Evolutionary conservation across 1,139 yeast species (phyloP).

Genomic region (Blastobotrys petasosporus): DNA sequence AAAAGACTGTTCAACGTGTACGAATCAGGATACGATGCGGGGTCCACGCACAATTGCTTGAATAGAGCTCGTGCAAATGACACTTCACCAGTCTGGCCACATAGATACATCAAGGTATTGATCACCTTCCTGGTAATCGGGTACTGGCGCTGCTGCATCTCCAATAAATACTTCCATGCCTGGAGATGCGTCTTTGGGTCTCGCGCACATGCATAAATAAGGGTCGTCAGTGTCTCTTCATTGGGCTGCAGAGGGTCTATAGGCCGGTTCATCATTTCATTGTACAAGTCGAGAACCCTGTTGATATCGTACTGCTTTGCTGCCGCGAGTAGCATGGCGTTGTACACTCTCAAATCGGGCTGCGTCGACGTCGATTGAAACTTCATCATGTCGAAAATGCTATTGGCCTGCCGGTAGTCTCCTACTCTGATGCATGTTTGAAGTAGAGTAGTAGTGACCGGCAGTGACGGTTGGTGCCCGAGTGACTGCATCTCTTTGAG

Average conservation of each 20-base stretch:
- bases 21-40: constrained; percentile 30
- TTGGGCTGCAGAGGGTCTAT: constrained; percentile 37
- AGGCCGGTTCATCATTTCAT: constrained; percentile 52
- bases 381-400: constrained; percentile 80
- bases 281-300: constrained; percentile 66
- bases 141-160: constrained; percentile 49
- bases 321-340: constrained; percentile 62
- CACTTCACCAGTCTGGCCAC: constrained; percentile 76
- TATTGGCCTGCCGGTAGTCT: constrained; percentile 56
- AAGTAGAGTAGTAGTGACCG: constrained; percentile 56
- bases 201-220: constrained; percentile 70
- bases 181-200: constrained; percentile 43
- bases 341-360: constrained; percentile 65
- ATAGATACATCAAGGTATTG: constrained; percentile 64
- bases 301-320: constrained; percentile 59
- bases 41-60: constrained; percentile 45
- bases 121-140: constrained; percentile 46
- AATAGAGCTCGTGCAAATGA: constrained; percentile 68
- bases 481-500: constrained; percentile 45
- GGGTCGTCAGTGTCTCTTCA: constrained; percentile 50
- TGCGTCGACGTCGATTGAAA: constrained; percentile 57
- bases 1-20: constrained; percentile 30
- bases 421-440: constrained; percentile 55
- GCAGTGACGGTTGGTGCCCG: constrained; percentile 49
- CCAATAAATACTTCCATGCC: constrained; percentile 77